Evolutionary conservation across 2,329 filamentous ascomycete genomes (phyloP).

Genomic region (Triangularia verruculosa): DNA sequence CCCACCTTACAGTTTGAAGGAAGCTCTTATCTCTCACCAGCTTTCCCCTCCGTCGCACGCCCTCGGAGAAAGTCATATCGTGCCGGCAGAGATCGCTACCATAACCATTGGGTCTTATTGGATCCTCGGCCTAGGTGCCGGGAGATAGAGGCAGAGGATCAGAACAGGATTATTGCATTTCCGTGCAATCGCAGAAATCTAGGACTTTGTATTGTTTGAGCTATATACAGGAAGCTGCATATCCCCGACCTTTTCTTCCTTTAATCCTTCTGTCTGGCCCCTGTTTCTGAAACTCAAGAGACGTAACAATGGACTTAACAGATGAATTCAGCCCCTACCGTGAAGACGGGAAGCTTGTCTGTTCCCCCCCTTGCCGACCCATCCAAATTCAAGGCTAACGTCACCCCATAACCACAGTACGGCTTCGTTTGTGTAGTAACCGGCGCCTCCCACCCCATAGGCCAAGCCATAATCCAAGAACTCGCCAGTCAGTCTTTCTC

Average conservation of each 20-base stretch:
- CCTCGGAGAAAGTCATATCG: not conserved
- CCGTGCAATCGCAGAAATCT: not conserved
- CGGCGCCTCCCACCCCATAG: constrained; percentile 58
- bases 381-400: no score
- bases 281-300: not conserved
- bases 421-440: constrained; percentile 65
- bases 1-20: not conserved
- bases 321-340: constrained; percentile 57
- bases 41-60: not conserved
- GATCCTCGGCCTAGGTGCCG: not conserved
- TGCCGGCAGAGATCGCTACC: not conserved
- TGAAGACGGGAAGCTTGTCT: constrained; percentile 54
- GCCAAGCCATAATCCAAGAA: constrained; percentile 57
- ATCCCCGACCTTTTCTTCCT: not conserved
- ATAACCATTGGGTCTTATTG: not conserved
- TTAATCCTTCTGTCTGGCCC: not conserved
- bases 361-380: no score
- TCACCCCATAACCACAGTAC: no score
- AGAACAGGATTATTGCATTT: not conserved
- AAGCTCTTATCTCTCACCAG: not conserved
- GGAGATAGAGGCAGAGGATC: not conserved
- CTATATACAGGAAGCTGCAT: not conserved
- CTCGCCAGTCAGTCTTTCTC: constrained; percentile 46
- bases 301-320: constrained; percentile 32
- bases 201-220: not conserved